A percentile compares a stretch with the other conserved stretches of the same genome.
Evolutionary conservation across 106 monocot species (phyloP).

Genomic region (Acorus gramineus): DNA sequence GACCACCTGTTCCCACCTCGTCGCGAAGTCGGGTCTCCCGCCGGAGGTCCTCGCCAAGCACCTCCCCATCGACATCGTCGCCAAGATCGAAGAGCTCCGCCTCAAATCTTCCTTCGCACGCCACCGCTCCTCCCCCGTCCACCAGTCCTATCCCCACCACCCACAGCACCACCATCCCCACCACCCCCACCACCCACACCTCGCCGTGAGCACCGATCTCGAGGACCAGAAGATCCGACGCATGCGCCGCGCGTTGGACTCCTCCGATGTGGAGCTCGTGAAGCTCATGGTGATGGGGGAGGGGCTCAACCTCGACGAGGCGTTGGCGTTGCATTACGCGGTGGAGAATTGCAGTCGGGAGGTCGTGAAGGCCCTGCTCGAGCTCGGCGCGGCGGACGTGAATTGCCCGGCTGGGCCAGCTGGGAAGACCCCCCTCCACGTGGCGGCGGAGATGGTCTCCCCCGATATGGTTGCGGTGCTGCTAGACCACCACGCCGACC

Average conservation of each 20-base stretch:
- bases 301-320: slow-evolving; percentile 84
- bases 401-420: slow-evolving; percentile 70
- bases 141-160: slow-evolving; percentile 8
- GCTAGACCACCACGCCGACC: slow-evolving; percentile 97
- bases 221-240: slow-evolving; percentile 88
- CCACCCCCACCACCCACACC: slow-evolving; percentile 10
- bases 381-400: slow-evolving; percentile 93
- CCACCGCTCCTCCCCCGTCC: slow-evolving; percentile 23
- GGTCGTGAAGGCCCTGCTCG: slow-evolving; percentile 87
- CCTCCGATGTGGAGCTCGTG: slow-evolving; percentile 87
- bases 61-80: slow-evolving; percentile 75
- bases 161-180: slow-evolving; percentile 24
- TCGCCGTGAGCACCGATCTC: slow-evolving; percentile 14
- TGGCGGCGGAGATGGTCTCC: slow-evolving; percentile 89
- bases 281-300: slow-evolving; percentile 99
- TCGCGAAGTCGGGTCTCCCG: slow-evolving; percentile 89
- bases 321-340: slow-evolving; percentile 86
- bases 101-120: slow-evolving; percentile 60
- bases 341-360: slow-evolving; percentile 85
- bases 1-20: slow-evolving; percentile 82
- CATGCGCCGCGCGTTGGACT: slow-evolving; percentile 92
- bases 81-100: slow-evolving; percentile 82
- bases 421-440: slow-evolving; percentile 77
- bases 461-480: slow-evolving; percentile 93
- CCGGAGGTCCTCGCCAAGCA: slow-evolving; percentile 92